These are phyloP conservation scores for Leishmania major DNA, from an alignment of 208 protist genomes.

Conservation along the genomic window DNA sequence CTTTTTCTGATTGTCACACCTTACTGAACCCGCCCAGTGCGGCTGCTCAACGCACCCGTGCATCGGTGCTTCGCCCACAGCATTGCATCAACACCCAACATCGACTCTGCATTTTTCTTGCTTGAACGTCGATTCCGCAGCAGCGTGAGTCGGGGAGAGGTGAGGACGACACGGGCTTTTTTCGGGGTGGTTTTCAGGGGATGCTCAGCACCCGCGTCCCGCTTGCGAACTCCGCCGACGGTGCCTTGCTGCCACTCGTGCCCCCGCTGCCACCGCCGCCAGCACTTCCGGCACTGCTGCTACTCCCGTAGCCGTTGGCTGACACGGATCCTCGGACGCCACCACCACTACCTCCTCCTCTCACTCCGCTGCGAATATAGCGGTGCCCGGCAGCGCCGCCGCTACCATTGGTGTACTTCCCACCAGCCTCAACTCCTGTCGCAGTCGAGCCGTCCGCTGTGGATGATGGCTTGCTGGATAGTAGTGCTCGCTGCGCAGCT, in stretches of 20 bases:
- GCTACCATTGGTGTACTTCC: not conserved
- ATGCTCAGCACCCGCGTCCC: slow-evolving; percentile 19
- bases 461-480: not conserved
- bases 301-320: not conserved
- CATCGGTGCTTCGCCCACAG: not conserved
- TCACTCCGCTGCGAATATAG: not conserved
- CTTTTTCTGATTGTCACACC: not conserved
- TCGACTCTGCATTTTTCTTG: not conserved
- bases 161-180: not conserved
- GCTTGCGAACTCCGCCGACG: slow-evolving; percentile 16
- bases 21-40: not conserved
- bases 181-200: slow-evolving; percentile 4
- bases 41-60: not conserved
- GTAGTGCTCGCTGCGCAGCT: not conserved
- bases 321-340: not conserved
- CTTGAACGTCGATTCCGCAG: not conserved
- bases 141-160: not conserved
- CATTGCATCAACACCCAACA: not conserved
- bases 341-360: not conserved
- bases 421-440: not conserved
- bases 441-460: not conserved
- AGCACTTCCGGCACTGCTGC: not conserved
- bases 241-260: slow-evolving; percentile 4
- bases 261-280: not conserved
- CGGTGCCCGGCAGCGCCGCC: not conserved